Evolutionary conservation across 2,329 filamentous ascomycete species (phyloP).

Genomic region (Xylariaceae sp.): DNA sequence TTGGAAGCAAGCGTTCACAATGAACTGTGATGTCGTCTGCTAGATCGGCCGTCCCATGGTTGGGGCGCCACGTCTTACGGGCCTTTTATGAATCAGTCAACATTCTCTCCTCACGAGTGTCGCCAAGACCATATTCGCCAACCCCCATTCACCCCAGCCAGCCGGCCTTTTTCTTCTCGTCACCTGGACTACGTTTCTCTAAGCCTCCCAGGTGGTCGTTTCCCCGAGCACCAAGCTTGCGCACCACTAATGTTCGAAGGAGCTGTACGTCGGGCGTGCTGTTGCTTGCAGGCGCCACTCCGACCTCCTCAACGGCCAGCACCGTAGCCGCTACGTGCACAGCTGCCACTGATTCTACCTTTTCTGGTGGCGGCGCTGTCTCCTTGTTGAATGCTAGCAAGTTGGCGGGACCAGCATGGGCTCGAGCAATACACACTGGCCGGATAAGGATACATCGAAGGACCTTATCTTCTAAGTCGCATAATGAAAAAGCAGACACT

Average conservation of each 20-base stretch:
- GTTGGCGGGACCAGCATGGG: slow-evolving; percentile 38
- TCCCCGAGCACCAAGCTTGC: slow-evolving; percentile 30
- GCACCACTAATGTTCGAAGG: slow-evolving; percentile 41
- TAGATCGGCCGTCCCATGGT: slow-evolving; percentile 34
- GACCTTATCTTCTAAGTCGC: slow-evolving; percentile 34
- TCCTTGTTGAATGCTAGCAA: slow-evolving; percentile 35
- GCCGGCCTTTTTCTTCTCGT: slow-evolving; percentile 23
- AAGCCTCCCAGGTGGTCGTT: slow-evolving; percentile 29
- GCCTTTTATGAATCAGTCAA: slow-evolving; percentile 31
- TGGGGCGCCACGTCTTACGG: slow-evolving; percentile 31
- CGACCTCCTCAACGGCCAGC: slow-evolving; percentile 38
- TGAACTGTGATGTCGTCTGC: slow-evolving; percentile 34
- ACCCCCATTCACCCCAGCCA: slow-evolving; percentile 23
- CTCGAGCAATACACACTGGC: slow-evolving; percentile 32
- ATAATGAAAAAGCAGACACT: slow-evolving; percentile 21
- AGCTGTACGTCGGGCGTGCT: slow-evolving; percentile 54
- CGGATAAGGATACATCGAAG: slow-evolving; percentile 26
- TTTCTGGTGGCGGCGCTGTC: slow-evolving; percentile 25
- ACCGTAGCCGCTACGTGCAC: slow-evolving; percentile 40
- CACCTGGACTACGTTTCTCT: slow-evolving; percentile 23
- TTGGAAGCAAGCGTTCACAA: slow-evolving; percentile 23
- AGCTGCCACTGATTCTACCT: slow-evolving; percentile 37
- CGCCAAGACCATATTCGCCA: slow-evolving; percentile 22
- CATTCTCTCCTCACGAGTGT: slow-evolving; percentile 25
- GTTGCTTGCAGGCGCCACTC: slow-evolving; percentile 46